Base-by-base conservation (phyloP, 2,329 filamentous ascomycete species). In the Fonsecaea pedrosoi region DNA sequence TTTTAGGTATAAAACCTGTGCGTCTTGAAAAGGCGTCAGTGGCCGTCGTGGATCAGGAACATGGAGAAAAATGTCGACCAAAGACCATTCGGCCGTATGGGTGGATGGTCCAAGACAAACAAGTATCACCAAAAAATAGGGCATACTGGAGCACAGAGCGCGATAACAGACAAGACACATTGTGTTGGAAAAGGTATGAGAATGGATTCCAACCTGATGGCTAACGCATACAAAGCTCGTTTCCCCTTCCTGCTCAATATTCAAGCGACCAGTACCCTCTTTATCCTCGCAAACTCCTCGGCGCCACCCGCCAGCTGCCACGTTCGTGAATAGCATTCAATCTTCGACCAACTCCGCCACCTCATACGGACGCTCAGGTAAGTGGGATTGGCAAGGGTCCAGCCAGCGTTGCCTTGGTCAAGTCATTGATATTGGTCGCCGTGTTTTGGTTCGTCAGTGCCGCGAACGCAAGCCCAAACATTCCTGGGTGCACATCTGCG, bases 381-480 rank as follows among this genome's bases (percentile, higher is more conserved):
- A 70, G 63, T 13, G 68, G 66, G 34, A 70, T 61, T 34, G 66
- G 63, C 7, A 68, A 48, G 2, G 66, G 69, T 21, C 66, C 69
- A 10, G 66, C 69, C 42, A 70, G 35, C 3, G 66, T 70, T 9
- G 66, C 61, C 30, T 53, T 60, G 37, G 66, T 65, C n/a, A 70
- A 58, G 45, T 70, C 69, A 30, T 68, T 34, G 21, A 64, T 38
- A 64, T 66, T 70, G 4, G 62, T 67, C 15, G 64, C 66, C 12
- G 63, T 60, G 50, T 67, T 67, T 59, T 73, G 71, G 45, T 68
- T 70, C 21, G 70, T 73, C 59, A 73, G 38, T 12, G 64, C 71
- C 4, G 71, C 69, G 64, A 67, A 73, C 56, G 62, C 71, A 42
- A 69, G 62, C 2, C 72, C 68, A 67, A 70, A 71, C 62, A 74